Evolutionary conservation across 1,284 basidiomycete genomes (phyloP), one percentile per base, ranked within the genome.

Genomic region (Macrocystidia cucumis): DNA sequence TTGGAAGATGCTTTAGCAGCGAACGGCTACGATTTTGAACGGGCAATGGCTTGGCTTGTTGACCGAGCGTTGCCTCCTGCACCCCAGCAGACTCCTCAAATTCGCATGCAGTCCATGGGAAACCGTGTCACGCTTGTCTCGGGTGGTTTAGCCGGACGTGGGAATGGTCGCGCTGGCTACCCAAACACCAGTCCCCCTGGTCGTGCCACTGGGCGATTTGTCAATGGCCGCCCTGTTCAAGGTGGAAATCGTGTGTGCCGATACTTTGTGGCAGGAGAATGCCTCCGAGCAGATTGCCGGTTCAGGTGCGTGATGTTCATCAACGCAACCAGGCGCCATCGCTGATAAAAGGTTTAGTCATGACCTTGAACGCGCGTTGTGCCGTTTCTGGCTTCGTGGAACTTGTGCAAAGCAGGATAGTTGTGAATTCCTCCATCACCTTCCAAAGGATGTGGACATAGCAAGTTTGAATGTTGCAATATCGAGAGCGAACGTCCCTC

Each of bases 371-470:
- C 77, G 91, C 27, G 93, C 93, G 1, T 61, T 97, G 14, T 98
- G 91, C 60, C 86, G 95, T 21, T 98, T 98, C 66, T 99, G 95
- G 95, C 72, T 99, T 26, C 77, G 92, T 33, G 95, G 95, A 3
- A 92, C 91, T 38, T 97, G 92, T 54, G 88, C 91, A 29, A 97
- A 97, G 58, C 84, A 91, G 34, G 91, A 95, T 40, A 78, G 73
- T 44, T 90, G 86, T 67, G 86, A 90, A 59, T 95, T 95, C 58
- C 60, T 95, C 50, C 91, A 95, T 52, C 86, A 88, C 50, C 66
- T 95, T 1, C 91, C 91, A 1, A 80, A 86, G 51, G 76, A 88
- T 49, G 73, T 81, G 32, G 79, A 88, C 51, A 66, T 86, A 37
- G 55, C 76, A 13, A 70, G 69, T 26, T 61, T 90, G 28, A 78